phyloP scores from a whole-genome alignment of 2,329 filamentous ascomycete genomes.

The Bipolaris gigantea region DNA sequence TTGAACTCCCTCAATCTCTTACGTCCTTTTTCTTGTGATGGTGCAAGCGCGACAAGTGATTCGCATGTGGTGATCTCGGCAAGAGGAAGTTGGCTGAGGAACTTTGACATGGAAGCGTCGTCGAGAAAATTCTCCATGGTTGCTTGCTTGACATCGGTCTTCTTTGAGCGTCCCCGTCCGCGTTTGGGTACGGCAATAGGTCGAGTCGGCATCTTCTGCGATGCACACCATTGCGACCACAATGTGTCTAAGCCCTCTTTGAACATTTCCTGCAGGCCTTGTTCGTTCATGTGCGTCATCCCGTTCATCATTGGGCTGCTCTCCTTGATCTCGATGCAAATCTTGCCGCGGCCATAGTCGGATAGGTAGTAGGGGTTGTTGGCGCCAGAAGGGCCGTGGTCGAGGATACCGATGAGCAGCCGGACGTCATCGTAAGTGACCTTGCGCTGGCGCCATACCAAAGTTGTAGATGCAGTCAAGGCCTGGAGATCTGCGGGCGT shows the following conservation, averaged over 20 bases:
- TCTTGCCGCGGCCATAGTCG: conserved; percentile 49
- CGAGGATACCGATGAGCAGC: conserved; percentile 49
- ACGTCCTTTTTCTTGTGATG: conserved; percentile 66
- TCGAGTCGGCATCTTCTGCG: conserved; percentile 27
- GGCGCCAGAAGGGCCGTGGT: conserved; percentile 30
- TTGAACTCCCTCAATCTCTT: conserved; percentile 70
- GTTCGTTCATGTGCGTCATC: conserved; percentile 48
- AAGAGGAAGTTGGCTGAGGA: conserved; percentile 60
- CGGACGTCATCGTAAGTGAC: conserved; percentile 52
- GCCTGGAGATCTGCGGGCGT: conserved; percentile 48
- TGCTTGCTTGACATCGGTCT: conserved; percentile 41
- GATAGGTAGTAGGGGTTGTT: conserved; percentile 46
- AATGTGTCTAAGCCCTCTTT: conserved; percentile 50
- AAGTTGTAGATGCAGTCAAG: conserved; percentile 47
- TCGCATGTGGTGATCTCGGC: conserved; percentile 57
- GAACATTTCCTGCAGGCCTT: conserved; percentile 55
- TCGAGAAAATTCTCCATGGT: conserved; percentile 53
- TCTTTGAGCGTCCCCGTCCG: conserved; percentile 40
- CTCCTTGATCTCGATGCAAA: conserved; percentile 47
- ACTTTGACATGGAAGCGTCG: conserved; percentile 47
- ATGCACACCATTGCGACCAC: conserved; percentile 49
- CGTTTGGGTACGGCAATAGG: conserved; percentile 41
- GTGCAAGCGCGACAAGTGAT: conserved; percentile 57
- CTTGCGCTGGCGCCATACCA: conserved; percentile 51
- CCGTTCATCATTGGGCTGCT: conserved; percentile 29